phyloP scores from a whole-genome alignment of 768 basidiomycete species.

The Rhodotorula kratochvilovae region DNA sequence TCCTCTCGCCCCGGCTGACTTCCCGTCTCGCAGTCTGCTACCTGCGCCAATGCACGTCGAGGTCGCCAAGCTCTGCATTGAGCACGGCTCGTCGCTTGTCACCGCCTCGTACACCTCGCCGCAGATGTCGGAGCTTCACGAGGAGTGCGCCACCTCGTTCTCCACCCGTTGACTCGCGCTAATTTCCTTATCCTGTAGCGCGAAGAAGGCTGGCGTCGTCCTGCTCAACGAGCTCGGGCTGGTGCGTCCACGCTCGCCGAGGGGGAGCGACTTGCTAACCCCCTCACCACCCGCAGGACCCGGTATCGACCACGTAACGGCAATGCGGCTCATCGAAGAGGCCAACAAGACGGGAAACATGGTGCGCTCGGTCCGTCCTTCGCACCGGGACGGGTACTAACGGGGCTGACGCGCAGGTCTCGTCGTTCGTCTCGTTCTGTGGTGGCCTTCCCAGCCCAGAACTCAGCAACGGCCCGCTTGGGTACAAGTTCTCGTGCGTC shows the following conservation, averaged over 20 bases:
- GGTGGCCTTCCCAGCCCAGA: constrained; percentile 85
- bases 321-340: constrained; percentile 62
- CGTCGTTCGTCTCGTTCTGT: constrained; percentile 82
- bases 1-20: constrained; percentile 5
- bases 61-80: constrained; percentile 70
- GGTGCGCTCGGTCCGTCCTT: not conserved
- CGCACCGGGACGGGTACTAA: not conserved
- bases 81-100: constrained; percentile 67
- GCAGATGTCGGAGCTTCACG: constrained; percentile 65
- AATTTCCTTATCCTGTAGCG: constrained; percentile 50
- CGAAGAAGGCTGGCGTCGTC: constrained; percentile 60
- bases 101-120: constrained; percentile 87
- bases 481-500: constrained; percentile 36
- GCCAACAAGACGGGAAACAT: constrained; percentile 56
- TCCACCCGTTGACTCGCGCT: not conserved
- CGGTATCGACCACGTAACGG: constrained; percentile 83
- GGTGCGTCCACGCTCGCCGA: constrained; percentile 43
- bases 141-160: constrained; percentile 52
- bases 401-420: constrained; percentile 46
- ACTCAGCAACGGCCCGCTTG: constrained; percentile 45
- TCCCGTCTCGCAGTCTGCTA: too few relatives aligned
- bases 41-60: constrained; percentile 68
- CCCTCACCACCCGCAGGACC: constrained; percentile 57
- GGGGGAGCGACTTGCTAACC: constrained; percentile 28
- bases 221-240: constrained; percentile 74